Base-by-base conservation (phyloP, 257 asterid genomes). In the Fraxinus quadrangulata region DNA sequence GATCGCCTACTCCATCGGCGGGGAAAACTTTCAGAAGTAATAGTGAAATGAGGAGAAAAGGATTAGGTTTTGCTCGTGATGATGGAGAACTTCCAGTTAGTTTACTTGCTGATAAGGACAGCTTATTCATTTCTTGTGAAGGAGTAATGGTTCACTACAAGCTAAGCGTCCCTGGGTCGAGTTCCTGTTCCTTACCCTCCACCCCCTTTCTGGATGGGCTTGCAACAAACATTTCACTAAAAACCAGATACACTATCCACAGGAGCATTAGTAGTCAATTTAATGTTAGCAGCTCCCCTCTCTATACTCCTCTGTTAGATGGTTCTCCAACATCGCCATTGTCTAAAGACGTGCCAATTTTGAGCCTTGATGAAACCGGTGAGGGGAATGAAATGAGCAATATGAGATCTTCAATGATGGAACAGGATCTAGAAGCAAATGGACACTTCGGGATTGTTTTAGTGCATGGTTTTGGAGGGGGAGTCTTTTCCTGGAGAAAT, bases 401-500 rank as follows among this genome's bases (percentile, higher is more conserved):
- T 70, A 65, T 84, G 81, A 88, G 89, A 34, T 82, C 88, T 66
- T 89, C 88, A 71, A 26, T 37, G 5, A 33, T 75, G 45, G 87
- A 84, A 79, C 82, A 68, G 66, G 88, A 85, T 81, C 65, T 85
- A 77, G 97, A 87, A 79, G 87, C 87, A 65, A 88, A 87, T 76
- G 85, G 81, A 49, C 89, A 86, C 80, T 86, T 90, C 81, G 99
- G 97, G 74, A 89, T 93, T 82, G 97, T 95, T 81, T 84, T 95
- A 73, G 89, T 95, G 75, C 99, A 95, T 89, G 99, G 99, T 14
- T 95, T 95, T 85, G 99, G 98, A 71, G 99, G 98, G 9, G 97
- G 99, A 4, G 90, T 90, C 75, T 95, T 95, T 81, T 89, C 99
- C 7, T 95, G 99, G 99, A 93, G 99, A 87, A 87, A 91, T 77